phyloP scores from a whole-genome alignment of 1,139 yeast genomes.

The Taphrina flavorubra region DNA sequence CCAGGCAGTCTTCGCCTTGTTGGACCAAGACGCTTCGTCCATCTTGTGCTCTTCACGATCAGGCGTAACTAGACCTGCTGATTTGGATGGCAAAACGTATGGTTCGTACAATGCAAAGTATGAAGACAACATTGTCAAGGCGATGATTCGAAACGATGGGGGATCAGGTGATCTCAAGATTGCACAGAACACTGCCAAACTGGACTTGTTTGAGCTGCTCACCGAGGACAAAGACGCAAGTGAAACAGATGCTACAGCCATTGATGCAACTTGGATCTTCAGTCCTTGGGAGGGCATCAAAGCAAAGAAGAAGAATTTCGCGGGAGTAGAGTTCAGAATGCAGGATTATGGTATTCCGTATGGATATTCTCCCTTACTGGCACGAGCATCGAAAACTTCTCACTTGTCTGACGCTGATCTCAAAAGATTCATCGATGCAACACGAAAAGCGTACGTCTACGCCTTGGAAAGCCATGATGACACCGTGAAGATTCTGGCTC shows the following conservation, averaged over 20 bases:
- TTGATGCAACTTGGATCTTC: conserved; percentile 30
- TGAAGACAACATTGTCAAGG: conserved; percentile 21
- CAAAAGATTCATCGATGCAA: conserved; percentile 1
- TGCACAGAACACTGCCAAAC: conserved; percentile 17
- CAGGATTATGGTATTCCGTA: conserved; percentile 12
- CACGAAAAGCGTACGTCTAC: conserved; percentile 9
- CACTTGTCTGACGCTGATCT: conserved; percentile 3
- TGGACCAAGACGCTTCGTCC: conserved; percentile 25
- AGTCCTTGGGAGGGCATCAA: conserved; percentile 33
- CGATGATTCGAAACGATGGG: conserved; percentile 23
- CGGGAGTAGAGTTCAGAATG: conserved; percentile 1
- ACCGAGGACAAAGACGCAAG: not conserved
- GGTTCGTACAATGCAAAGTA: conserved; percentile 31
- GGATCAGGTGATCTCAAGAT: conserved; percentile 16
- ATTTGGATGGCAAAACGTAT: conserved; percentile 26
- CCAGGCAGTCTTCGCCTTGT: conserved; percentile 30
- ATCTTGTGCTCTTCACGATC: conserved; percentile 10
- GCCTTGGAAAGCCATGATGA: conserved; percentile 2
- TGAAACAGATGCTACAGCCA: not conserved
- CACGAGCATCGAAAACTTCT: not conserved
- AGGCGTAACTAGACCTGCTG: conserved; percentile 6
- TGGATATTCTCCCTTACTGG: conserved; percentile 33
- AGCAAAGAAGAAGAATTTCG: not conserved
- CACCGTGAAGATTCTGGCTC: conserved; percentile 14
- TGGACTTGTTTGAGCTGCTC: conserved; percentile 23